A percentile compares a stretch with the other conserved stretches of the same genome.
phyloP scores from a whole-genome alignment of 176 grass and related monocot species.

The Paspalum notatum region DNA sequence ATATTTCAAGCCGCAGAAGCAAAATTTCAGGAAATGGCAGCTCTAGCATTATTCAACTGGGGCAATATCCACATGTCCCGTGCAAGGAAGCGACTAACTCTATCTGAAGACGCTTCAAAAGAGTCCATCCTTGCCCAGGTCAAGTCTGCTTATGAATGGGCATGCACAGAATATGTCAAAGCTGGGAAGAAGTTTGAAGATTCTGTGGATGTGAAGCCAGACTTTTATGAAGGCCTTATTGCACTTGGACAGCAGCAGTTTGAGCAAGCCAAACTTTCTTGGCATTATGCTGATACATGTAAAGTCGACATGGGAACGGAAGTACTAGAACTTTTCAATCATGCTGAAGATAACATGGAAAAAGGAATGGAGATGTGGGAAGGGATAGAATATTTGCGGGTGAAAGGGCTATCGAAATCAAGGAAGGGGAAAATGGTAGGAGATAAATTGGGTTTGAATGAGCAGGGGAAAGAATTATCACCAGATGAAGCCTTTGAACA shows the following conservation, averaged over 20 bases:
- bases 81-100: constrained; percentile 66
- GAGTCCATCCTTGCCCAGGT: constrained; percentile 56
- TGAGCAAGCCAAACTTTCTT: constrained; percentile 91
- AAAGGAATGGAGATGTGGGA: constrained; percentile 88
- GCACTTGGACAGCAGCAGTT: constrained; percentile 81
- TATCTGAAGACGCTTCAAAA: constrained; percentile 60
- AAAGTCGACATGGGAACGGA: constrained; percentile 65
- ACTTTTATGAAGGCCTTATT: constrained; percentile 83
- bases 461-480: constrained; percentile 51
- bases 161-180: constrained; percentile 65
- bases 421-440: constrained; percentile 52
- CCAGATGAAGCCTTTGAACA: constrained; percentile 68
- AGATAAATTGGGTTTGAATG: constrained; percentile 60
- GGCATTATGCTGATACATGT: constrained; percentile 70
- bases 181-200: constrained; percentile 80
- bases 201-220: constrained; percentile 70
- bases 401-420: constrained; percentile 65
- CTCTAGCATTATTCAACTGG: constrained; percentile 83
- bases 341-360: constrained; percentile 82
- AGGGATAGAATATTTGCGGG: constrained; percentile 61
- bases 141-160: constrained; percentile 75
- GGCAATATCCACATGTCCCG: constrained; percentile 86
- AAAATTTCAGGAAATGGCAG: constrained; percentile 92
- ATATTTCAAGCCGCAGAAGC: constrained; percentile 71
- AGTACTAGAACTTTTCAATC: constrained; percentile 80